phyloP scores from a whole-genome alignment of 805 yeast species.

The Lipomyces spencermartinsiae region DNA sequence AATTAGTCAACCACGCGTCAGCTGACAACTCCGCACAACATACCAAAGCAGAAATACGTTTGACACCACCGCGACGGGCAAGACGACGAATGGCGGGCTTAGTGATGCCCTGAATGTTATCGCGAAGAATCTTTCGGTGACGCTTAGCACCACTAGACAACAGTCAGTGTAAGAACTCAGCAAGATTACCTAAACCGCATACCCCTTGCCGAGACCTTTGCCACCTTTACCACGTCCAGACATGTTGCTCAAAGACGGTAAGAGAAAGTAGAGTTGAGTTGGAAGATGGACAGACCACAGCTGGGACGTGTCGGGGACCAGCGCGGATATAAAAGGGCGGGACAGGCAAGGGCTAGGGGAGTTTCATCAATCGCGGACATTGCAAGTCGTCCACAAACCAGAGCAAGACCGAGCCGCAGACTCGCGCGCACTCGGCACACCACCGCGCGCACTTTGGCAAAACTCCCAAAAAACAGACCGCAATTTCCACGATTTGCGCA shows the following conservation, averaged over 20 bases:
- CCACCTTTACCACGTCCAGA: constrained; percentile 99
- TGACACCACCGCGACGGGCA: constrained; percentile 99
- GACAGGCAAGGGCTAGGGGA: constrained; percentile 31
- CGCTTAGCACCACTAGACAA: constrained; percentile 91
- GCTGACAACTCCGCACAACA: constrained; percentile 5
- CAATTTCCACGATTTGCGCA: constrained; percentile 24
- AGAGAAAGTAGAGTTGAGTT: not conserved
- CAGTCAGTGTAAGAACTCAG: constrained; percentile 3
- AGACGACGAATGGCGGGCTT: constrained; percentile 99
- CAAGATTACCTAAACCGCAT: constrained; percentile 7
- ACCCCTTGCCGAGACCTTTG: constrained; percentile 96
- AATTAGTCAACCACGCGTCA: not conserved
- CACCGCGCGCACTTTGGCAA: constrained; percentile 9
- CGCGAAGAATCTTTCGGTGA: constrained; percentile 99
- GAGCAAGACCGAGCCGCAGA: not conserved
- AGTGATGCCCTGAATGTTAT: constrained; percentile 99
- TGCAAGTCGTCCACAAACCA: too few relatives aligned
- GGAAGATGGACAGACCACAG: not conserved
- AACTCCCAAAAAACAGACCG: constrained; percentile 16
- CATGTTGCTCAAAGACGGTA: constrained; percentile 56
- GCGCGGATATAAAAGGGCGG: constrained; percentile 23
- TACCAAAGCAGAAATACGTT: constrained; percentile 94
- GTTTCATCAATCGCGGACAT: constrained; percentile 22
- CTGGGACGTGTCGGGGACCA: not conserved
- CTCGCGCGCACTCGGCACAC: constrained; percentile 16